Evolutionary conservation across 148 eudicot species (phyloP).

Genomic region (Chenopodium quinoa): DNA sequence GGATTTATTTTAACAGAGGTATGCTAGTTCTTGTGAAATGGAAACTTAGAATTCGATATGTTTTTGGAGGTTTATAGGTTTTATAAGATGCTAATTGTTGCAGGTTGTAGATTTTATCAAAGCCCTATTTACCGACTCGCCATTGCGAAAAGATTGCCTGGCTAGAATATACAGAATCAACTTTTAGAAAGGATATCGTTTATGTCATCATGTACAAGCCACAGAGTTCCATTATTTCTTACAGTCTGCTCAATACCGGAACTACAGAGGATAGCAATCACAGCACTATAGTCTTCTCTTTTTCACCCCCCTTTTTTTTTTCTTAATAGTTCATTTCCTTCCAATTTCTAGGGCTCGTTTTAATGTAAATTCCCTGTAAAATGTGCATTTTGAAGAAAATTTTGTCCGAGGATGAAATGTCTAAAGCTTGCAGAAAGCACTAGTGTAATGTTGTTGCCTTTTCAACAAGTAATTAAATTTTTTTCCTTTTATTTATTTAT

Average conservation of each 20-base stretch:
- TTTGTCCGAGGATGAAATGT: neutral
- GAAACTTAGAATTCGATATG: neutral
- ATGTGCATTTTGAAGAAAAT: neutral
- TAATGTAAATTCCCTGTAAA: neutral
- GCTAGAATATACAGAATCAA: conserved; percentile 65
- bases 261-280: neutral
- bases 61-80: neutral
- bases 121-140: conserved; percentile 93
- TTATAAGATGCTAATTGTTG: conserved; percentile 21
- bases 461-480: neutral
- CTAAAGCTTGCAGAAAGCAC: neutral
- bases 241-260: neutral
- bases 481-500: too few relatives aligned
- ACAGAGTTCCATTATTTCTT: neutral
- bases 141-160: conserved; percentile 84
- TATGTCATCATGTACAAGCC: neutral
- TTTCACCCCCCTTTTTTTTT: neutral
- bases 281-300: neutral
- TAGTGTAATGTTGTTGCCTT: neutral
- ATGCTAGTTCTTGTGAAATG: conserved; percentile 18
- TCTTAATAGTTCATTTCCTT: neutral
- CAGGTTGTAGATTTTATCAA: conserved; percentile 93
- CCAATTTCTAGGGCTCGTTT: neutral
- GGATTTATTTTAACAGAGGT: conserved; percentile 77
- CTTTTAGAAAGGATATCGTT: conserved; percentile 23